phyloP scores from a whole-genome alignment of 176 grass and related monocot genomes.

The Typha latifolia region DNA sequence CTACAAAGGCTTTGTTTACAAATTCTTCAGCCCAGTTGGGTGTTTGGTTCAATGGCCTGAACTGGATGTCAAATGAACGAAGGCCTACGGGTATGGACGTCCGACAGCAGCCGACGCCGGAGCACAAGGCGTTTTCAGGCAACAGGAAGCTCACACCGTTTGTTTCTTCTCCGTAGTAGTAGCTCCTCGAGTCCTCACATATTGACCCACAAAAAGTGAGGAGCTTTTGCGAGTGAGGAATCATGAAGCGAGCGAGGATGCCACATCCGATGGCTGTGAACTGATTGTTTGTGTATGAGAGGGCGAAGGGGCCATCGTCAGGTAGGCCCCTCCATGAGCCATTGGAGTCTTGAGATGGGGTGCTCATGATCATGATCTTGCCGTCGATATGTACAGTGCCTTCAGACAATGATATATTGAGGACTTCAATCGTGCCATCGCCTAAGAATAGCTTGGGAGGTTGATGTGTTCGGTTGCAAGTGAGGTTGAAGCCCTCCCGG shows the following conservation, averaged over 20 bases:
- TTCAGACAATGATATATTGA: background rate
- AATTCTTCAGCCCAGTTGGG: background rate
- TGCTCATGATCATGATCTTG: background rate
- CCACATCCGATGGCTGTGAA: background rate
- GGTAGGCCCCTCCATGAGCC: background rate
- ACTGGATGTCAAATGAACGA: background rate
- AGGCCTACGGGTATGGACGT: background rate
- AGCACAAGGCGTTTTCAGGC: background rate
- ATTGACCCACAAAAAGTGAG: background rate
- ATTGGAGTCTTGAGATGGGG: background rate
- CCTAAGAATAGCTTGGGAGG: constrained; percentile 2
- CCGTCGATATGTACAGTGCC: background rate
- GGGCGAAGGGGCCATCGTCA: background rate
- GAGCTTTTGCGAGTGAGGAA: background rate
- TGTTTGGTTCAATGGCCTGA: background rate
- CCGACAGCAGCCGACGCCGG: background rate
- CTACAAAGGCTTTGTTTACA: constrained; percentile 7
- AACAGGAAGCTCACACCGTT: no score
- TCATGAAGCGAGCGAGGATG: background rate
- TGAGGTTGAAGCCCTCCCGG: constrained; percentile 18
- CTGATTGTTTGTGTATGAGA: background rate
- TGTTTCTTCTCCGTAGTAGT: background rate
- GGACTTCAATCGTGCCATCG: background rate
- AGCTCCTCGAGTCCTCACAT: background rate
- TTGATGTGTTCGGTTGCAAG: constrained; percentile 1